Evolutionary conservation across 2,329 filamentous ascomycete genomes (phyloP), one percentile per base, ranked within the genome.

Genomic region (Alternaria sp.): DNA sequence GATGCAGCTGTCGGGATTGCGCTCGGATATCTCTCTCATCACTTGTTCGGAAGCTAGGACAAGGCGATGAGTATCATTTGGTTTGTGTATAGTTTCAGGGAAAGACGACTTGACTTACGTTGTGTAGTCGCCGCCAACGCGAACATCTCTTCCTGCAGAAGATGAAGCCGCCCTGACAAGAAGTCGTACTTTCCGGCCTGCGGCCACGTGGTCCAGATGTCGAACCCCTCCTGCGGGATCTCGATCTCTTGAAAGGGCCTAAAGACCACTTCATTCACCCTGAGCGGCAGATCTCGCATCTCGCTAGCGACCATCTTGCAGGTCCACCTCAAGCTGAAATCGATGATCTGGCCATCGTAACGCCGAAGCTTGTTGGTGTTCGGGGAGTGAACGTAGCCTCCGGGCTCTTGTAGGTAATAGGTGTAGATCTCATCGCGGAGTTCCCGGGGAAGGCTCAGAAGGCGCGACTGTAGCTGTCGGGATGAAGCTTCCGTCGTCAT

Each of bases 161-260:
- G 2, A 1, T 37, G 15, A 0, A 37, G 33, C 0, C 33, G 15
- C 0, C 0, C 33, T 1, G n/a, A 9, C 7, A 37, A 37, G 33
- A 37, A 37, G 33, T 37, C 15, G 8, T n/a, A 37, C 33, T 37
- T 37, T 0, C 33, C 33, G 0, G 33, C 33, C 7, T 37, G 15
- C 1, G 33, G 1, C 33, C 15, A 37, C 8, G 7, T 3, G 1
- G 0, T 1, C 33, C 33, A 37, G 4, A 37, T n/a, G 2, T 37
- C 8, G 3, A 3, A 9, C 7, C 33, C 33, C 1, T 37, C 33
- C 0, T 1, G 4, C 7, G 15, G 2, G 0, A 2, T 3, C 33
- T n/a, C 3, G 15, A n/a, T n/a, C 4, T n/a, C 15, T n/a, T n/a
- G 33, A n/a, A 37, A n/a, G 4, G 33, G 33, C 2, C 2, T 37